Evolutionary conservation across 352 stramenopile genomes (phyloP).

Genomic region (Pythium volutum): DNA sequence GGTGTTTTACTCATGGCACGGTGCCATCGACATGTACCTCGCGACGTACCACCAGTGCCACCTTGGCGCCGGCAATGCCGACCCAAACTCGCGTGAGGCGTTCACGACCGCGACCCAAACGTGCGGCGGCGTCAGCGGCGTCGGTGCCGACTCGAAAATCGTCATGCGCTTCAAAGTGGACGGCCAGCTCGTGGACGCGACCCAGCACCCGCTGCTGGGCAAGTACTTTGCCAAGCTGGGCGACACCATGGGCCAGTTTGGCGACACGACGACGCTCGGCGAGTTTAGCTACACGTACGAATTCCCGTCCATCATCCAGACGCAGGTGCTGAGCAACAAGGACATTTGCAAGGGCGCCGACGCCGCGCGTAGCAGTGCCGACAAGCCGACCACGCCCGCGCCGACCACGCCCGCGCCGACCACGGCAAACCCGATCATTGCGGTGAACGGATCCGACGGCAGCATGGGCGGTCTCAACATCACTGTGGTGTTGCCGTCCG

Average conservation of each 20-base stretch:
- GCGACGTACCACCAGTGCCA: slow-evolving; percentile 67
- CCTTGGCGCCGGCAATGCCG: slow-evolving; percentile 36
- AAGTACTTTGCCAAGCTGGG: slow-evolving; percentile 60
- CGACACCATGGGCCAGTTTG: slow-evolving; percentile 59
- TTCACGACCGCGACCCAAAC: slow-evolving; percentile 44
- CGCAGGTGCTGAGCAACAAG: slow-evolving; percentile 64
- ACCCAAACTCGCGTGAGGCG: slow-evolving; percentile 29
- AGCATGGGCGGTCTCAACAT: too few species aligned
- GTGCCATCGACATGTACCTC: slow-evolving; percentile 65
- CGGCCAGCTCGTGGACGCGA: slow-evolving; percentile 42
- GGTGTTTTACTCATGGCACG: slow-evolving; percentile 73
- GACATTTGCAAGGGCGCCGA: slow-evolving; percentile 60
- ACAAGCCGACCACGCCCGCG: background rate
- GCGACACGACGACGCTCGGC: slow-evolving; percentile 52
- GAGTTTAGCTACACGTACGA: slow-evolving; percentile 77
- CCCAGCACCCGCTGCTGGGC: slow-evolving; percentile 58
- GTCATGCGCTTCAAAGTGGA: slow-evolving; percentile 43
- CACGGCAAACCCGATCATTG: slow-evolving; percentile 32
- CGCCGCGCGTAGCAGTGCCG: slow-evolving; percentile 34
- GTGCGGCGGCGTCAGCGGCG: slow-evolving; percentile 41
- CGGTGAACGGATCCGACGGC: too few species aligned
- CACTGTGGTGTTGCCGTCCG: too few species aligned
- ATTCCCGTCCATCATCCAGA: slow-evolving; percentile 48
- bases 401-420: slow-evolving; percentile 37
- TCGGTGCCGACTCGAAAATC: slow-evolving; percentile 34